Evolutionary conservation across 257 asterid species (phyloP), one percentile per base, ranked within the genome.

Genomic region (Capsicum pubescens): DNA sequence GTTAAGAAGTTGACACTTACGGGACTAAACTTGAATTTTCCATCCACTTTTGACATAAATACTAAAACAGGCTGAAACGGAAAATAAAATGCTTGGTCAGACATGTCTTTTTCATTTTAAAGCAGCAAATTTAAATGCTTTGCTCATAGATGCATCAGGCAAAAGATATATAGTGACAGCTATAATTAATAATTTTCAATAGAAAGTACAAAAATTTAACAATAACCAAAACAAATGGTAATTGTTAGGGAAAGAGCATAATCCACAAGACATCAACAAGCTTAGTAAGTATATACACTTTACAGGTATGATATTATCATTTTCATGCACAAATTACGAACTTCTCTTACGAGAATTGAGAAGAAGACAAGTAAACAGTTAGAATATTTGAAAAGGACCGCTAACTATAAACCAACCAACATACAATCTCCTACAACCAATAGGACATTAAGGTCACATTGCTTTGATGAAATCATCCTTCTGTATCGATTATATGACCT

Each of bases 1-100:
- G 94, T 97, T 93, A 97, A 87, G 87, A 95, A 97, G 90, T 97
- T 97, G 88, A 97, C 99, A 84, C 99, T 94, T 61, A 97, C 91
- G 72, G 99, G 99, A 91, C 98, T 97, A 91, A 95, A 97, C 79
- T 91, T 91, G 94, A 94, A 95, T 86, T 90, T 93, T 83, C 99
- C 99, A 87, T 97, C 98, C 82, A 95, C 99, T 87, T 97, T 97
- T 57, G 99, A 95, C 99, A 94, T 95, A 86, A 82, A 97, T 54
- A 97, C 99, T 93, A 95, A 86, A 86, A 95, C 87, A 84, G 99
- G 99, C 99, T 95, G 92, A 58, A 82, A 85, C 58, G 5, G 60
- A 57, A 48, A 10, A 8, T 54, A 63, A 86, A 90, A 90, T 86
- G 55, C 46, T 21, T 64, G 70, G 42, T 71, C 84, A 83, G 81